These are phyloP conservation scores for Lepiota brunneoincarnata DNA, from an alignment of 768 basidiomycete genomes.

Conservation along the genomic window DNA sequence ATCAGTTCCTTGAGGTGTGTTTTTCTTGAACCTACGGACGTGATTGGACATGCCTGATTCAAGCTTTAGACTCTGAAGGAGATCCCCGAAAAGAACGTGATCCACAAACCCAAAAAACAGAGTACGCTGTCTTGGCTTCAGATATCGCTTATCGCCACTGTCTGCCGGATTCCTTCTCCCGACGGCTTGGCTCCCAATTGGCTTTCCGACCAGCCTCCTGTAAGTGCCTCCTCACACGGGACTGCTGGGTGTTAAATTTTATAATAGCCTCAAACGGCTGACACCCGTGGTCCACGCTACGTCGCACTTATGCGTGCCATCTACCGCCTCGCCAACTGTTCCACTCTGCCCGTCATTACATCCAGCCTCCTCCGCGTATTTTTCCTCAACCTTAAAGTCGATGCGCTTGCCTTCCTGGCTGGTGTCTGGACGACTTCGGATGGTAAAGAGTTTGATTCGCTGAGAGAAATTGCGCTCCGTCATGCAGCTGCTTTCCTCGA, in stretches of 20 bases:
- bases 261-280: not conserved
- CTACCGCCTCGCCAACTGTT: constrained; percentile 66
- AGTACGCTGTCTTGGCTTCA: constrained; percentile 57
- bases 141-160: constrained; percentile 47
- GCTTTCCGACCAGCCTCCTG: constrained; percentile 37
- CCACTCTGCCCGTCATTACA: constrained; percentile 48
- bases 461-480: constrained; percentile 56
- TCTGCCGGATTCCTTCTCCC: constrained; percentile 51
- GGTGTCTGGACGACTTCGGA: constrained; percentile 53
- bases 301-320: constrained; percentile 59
- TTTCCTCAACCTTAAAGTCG: constrained; percentile 67
- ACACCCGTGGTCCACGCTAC: constrained; percentile 39
- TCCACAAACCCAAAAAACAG: constrained; percentile 59
- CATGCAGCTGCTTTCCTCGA: constrained; percentile 82
- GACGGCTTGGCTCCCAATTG: constrained; percentile 43
- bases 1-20: constrained; percentile 31
- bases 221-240: constrained; percentile 21
- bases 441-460: constrained; percentile 24
- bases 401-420: constrained; percentile 77
- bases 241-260: not conserved
- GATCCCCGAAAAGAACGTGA: constrained; percentile 43
- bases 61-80: constrained; percentile 40
- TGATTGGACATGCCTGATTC: not conserved
- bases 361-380: constrained; percentile 57
- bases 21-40: not conserved